A percentile compares a stretch with the other conserved stretches of the same genome.
These are phyloP conservation scores for Ganoderma boninense DNA, from an alignment of 1,284 basidiomycete genomes.

Conservation along the genomic window DNA sequence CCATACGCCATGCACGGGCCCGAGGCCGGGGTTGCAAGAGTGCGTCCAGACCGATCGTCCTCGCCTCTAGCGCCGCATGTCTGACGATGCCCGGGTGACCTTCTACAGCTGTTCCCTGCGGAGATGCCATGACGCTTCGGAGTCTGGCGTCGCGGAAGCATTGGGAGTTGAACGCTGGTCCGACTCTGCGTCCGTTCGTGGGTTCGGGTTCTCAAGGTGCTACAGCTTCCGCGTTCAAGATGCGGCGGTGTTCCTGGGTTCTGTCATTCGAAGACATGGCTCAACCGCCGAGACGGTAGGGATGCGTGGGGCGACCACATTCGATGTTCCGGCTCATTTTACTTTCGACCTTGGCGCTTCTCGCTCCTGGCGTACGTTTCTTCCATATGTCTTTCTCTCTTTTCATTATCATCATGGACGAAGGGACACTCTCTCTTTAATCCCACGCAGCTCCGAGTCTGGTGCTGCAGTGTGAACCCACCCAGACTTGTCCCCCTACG, in stretches of 20 bases:
- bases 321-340: background rate
- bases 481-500: constrained; percentile 10
- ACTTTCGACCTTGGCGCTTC: background rate
- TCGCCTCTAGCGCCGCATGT: background rate
- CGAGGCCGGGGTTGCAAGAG: constrained; percentile 24
- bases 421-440: constrained; percentile 12
- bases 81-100: background rate
- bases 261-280: background rate
- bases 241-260: background rate
- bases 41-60: constrained; percentile 11
- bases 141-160: background rate
- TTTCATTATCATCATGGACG: background rate
- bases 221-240: background rate
- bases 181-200: background rate
- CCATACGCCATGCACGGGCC: constrained; percentile 24
- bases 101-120: constrained; percentile 34
- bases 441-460: constrained; percentile 10
- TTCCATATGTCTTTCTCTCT: background rate
- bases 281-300: background rate
- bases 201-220: background rate
- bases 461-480: constrained; percentile 16
- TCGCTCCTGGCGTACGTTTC: background rate
- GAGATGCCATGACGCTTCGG: constrained; percentile 33
- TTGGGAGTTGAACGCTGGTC: background rate
- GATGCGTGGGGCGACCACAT: constrained; percentile 5